Conservation (phyloP, 2,329 filamentous ascomycete genomes). For the Clonostachys rhizophaga region DNA sequence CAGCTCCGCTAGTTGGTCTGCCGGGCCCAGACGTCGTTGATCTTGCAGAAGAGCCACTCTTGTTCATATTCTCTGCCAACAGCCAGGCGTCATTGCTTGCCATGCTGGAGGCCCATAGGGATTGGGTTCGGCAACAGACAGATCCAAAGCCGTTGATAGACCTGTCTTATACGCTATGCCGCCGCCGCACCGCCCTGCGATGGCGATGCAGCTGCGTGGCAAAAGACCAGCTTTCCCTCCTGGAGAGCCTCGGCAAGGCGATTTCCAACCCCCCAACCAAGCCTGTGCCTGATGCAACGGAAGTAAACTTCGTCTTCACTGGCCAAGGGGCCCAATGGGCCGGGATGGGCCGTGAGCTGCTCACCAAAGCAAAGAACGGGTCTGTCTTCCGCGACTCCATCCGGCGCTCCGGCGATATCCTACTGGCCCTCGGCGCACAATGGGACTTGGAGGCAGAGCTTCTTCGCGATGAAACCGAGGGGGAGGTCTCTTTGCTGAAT, state of each 20-base stretch:
- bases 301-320: conserved; percentile 15
- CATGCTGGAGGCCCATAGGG: conserved; percentile 33
- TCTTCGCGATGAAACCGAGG: conserved; percentile 25
- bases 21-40: background rate
- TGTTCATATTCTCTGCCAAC: conserved; percentile 36
- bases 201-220: conserved; percentile 38
- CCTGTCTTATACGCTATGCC: conserved; percentile 40
- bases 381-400: conserved; percentile 1
- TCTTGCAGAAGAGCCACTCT: conserved; percentile 2
- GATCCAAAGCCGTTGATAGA: conserved; percentile 31
- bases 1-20: background rate
- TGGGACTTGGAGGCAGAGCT: conserved; percentile 19
- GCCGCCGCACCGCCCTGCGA: conserved; percentile 35
- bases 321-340: conserved; percentile 17
- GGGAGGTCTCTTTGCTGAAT: conserved; percentile 24
- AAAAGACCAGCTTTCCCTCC: conserved; percentile 7
- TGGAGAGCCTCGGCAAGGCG: background rate
- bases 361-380: conserved; percentile 12
- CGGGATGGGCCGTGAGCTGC: conserved; percentile 8
- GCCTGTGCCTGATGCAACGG: conserved; percentile 12
- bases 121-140: conserved; percentile 24
- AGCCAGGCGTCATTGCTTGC: conserved; percentile 28
- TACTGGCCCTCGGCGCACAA: conserved; percentile 23
- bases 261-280: conserved; percentile 2
- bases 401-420: conserved; percentile 18